phyloP scores from a whole-genome alignment of 2,329 filamentous ascomycete species.

The Biscogniauxia sp. region DNA sequence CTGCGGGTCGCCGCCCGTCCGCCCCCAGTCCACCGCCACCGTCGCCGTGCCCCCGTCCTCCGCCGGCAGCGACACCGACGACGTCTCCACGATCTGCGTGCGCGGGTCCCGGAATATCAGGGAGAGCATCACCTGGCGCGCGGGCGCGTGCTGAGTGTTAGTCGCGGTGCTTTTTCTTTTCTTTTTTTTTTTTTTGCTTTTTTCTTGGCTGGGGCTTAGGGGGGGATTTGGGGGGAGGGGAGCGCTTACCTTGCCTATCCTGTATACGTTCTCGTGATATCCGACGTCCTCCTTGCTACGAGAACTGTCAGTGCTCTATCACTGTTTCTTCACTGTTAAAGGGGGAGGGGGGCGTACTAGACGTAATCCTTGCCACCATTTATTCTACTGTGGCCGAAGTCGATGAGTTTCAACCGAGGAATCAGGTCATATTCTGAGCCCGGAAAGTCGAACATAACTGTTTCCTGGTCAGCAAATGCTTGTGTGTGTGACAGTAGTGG shows the following conservation, averaged over 20 bases:
- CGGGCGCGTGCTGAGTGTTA: too few relatives aligned
- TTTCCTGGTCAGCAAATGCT: background rate
- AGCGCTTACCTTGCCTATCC: background rate
- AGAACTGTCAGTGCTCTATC: background rate
- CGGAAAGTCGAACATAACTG: background rate
- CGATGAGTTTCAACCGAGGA: background rate
- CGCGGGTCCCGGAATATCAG: background rate
- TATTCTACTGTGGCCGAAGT: background rate
- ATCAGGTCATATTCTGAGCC: background rate
- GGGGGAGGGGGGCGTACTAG: background rate
- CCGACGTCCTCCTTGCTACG: background rate
- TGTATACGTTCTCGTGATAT: background rate
- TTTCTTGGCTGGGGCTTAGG: too few relatives aligned
- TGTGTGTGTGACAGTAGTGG: background rate
- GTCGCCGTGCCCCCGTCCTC: background rate
- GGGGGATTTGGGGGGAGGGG: too few relatives aligned
- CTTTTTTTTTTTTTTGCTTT: too few relatives aligned
- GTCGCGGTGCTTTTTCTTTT: too few relatives aligned
- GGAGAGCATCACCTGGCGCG: background rate
- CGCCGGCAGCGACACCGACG: background rate
- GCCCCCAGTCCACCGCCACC: background rate
- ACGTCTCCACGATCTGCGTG: background rate
- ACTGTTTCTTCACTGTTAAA: background rate
- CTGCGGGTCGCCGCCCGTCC: background rate
- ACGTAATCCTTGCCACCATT: background rate